Evolutionary conservation across 1,139 yeast genomes (phyloP), one percentile per base, ranked within the genome.

Genomic region (Hyphopichia wangnamkhiaoensis): DNA sequence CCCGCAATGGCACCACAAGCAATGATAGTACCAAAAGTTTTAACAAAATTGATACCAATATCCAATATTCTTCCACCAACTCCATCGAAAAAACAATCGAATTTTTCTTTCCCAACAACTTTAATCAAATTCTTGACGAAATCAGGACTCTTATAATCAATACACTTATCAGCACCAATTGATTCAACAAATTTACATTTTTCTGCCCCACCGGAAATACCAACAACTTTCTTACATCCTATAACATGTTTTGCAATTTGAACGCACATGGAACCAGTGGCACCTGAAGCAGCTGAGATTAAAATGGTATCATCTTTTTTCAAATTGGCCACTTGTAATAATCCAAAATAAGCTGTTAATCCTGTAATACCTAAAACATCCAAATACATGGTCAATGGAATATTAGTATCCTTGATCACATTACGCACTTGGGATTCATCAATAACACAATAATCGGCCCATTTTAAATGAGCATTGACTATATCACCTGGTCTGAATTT

Each of bases 401-500:
- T 31, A 12, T 20, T 18, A 3, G 37, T 28, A 24, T 36, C 38
- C 5, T 60, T 58, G n/a, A 62, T 38, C 21, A 53, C 53, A 26
- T 50, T 27, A 18, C 41, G 36, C 12, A 49, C 28, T 6, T 27
- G 31, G 3, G 39, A 34, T 20, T 53, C 57, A 5, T 43, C 34
- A n/a, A 69, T 40, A 20, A 71, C 55, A 17, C 52, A 43, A 45
- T 71, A 68, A 14, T 75, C 68, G 4, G 70, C 50, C 80, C 81
- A 77, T 30, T 63, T 59, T 2, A 65, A 43, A 9, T 48, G 21
- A 16, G 68, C 66, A 19, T 50, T 45, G 9, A 76, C 67, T 19
- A 63, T 49, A 37, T 74, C 79, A 35, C 83, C 85, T n/a, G 44
- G 63, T 34, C 54, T 37, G 48, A 58, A 76, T 19, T 61, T 58